Evolutionary conservation across 2,329 filamentous ascomycete species (phyloP), one percentile per base, ranked within the genome.

Genomic region (Colletotrichum musicola): DNA sequence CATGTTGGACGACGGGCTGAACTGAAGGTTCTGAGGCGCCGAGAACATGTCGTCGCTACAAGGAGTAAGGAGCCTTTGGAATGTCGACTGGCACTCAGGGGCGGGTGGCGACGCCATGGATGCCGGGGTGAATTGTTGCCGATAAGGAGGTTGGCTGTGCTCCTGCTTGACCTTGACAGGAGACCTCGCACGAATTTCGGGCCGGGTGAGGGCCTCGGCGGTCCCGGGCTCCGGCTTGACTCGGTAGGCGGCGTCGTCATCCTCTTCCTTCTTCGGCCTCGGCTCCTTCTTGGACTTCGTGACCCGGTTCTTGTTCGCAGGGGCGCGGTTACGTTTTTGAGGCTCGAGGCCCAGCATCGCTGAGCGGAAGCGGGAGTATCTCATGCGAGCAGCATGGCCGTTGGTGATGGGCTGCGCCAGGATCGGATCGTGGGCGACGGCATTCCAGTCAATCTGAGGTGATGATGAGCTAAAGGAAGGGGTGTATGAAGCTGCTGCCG

Each of bases 351-450:
- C 84, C 9, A 83, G 75, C 73, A 89, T 82, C 12, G 82, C 77
- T 10, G 80, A 74, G 30, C 80, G 79, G 74, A 88, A 88, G 42
- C 87, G 83, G 14, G 86, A 85, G 75, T 84, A 89, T 62, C 87
- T 82, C 87, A 89, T 89, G 55, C 87, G 84, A 38, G 87, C 87
- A 35, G 87, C 87, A 75, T 89, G 87, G 51, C 87, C 87, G 73
- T 89, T 89, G 70, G 85, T 83, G 68, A 89, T 89, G 72, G 83
- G 80, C 57, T 88, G 81, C 25, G 83, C 71, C 10, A 89, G 81
- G 55, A 87, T 81, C 20, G 86, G 85, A 68, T 88, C 85, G 42
- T 81, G 76, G 61, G 87, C 87, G 51, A 89, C 87, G 74, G 82
- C 77, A 69, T 85, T 85, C 87, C 87, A 89, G 75, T 89, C 85